A percentile compares a stretch with the other conserved stretches of the same genome.
Conservation (phyloP, 345 rosid genomes). For the Eucalyptus marginata region DNA sequence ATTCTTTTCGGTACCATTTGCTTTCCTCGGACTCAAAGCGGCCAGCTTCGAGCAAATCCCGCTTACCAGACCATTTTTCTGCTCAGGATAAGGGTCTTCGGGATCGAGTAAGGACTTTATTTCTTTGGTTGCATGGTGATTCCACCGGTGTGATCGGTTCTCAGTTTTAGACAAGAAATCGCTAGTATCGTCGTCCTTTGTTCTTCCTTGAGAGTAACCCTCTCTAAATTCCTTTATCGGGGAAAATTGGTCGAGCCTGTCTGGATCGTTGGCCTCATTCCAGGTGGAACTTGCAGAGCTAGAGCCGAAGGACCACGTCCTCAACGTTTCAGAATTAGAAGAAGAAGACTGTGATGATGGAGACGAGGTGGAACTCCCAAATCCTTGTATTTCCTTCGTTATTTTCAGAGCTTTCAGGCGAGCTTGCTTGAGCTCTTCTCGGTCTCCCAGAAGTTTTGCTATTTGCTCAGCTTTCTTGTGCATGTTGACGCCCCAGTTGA, state of each 20-base stretch:
- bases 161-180: neutral
- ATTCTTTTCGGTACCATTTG: neutral
- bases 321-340: constrained; percentile 4
- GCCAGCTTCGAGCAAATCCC: constrained; percentile 19
- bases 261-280: neutral
- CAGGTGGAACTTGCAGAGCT: neutral
- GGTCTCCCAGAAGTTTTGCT: constrained; percentile 16
- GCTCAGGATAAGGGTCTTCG: neutral
- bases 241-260: neutral
- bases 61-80: neutral
- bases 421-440: constrained; percentile 16
- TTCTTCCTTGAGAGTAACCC: neutral
- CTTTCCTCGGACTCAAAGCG: neutral
- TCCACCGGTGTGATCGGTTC: neutral
- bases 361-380: constrained; percentile 11
- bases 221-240: neutral
- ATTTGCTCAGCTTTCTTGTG: constrained; percentile 19
- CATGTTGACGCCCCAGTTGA: constrained; percentile 44
- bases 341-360: neutral
- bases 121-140: neutral
- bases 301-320: constrained; percentile 18
- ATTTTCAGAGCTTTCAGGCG: constrained; percentile 30
- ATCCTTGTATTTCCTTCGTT: constrained; percentile 44
- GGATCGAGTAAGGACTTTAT: neutral
- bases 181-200: neutral